Base-by-base conservation (phyloP, 2,329 filamentous ascomycete genomes). In the Dissoconium aciculare region DNA sequence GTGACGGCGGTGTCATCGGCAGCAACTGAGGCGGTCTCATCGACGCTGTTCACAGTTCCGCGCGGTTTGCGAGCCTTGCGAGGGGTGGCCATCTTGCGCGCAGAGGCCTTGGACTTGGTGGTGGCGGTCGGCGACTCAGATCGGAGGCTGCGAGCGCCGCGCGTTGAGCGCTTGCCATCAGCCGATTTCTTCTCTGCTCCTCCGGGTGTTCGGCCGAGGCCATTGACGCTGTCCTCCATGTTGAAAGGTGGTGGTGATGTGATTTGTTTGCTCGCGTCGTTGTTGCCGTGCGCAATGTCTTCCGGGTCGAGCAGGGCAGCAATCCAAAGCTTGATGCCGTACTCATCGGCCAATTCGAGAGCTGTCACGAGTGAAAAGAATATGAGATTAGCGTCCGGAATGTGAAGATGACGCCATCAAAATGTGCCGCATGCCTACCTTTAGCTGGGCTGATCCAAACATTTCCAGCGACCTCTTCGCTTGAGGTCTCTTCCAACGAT, bases 401-500 rank as follows among this genome's bases (percentile, higher is more conserved):
- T 19, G 33, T 35, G 26, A 36, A 17, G 16, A 26, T n/a, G 21
- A 12, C 15, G 11, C 4, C 15, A 14, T 24, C 11, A 15, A 11
- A 26, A 23, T 14, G n/a, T 14, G 15, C 41, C 41, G 17, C 37
- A n/a, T n/a, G 28, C 28, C 16, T 37, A 78, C 73, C 73, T 52
- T 71, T 62, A 42, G 77, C 67, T 4, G 87, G 84, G 27, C 83
- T 74, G 30, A 95, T 85, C 89, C 89, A 98, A 31, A 98, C 74
- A 55, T 94, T 98, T 27, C 89, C 89, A 15, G 89, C 89, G 16
- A 89, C 84, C 64, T 95, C 89, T 52, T 95, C 85, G 34, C 68
- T 67, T 46, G 84, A 92, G 6, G 85, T 91, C 16, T 78, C 78
- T 17, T 71, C 59, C 15, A 89, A 74, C 5, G 69, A 71, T 62